A percentile compares a stretch with the other conserved stretches of the same genome.
These are phyloP conservation scores for carrot (Daucus carota) DNA, from an alignment of 129 eudicot genomes.

Conservation along the genomic window DH1_v3.0 NC_030388.2:5954001-5954500, in stretches of 20 bases:
- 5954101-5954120: not conserved
- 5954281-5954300: not conserved
- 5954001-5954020: not conserved
- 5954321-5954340: not conserved
- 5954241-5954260: not conserved
- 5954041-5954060: not conserved
- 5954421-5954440: slow-evolving; percentile 5
- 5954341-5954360: not conserved
- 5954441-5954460: not conserved
- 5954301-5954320: not conserved
- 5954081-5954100: not conserved
- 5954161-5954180: not conserved
- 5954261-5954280: not conserved
- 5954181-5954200: not conserved
- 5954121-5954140: not conserved
- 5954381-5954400: not conserved
- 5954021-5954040: not conserved
- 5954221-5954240: not conserved
- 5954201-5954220: not conserved
- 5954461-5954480: slow-evolving; percentile 9
- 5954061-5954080: not conserved
- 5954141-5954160: not conserved
- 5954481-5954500: slow-evolving; percentile 10
- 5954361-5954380: not conserved
- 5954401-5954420: not conserved